Base-by-base conservation (phyloP, 2,329 filamentous ascomycete genomes). In the Ilyonectria destructans region DNA sequence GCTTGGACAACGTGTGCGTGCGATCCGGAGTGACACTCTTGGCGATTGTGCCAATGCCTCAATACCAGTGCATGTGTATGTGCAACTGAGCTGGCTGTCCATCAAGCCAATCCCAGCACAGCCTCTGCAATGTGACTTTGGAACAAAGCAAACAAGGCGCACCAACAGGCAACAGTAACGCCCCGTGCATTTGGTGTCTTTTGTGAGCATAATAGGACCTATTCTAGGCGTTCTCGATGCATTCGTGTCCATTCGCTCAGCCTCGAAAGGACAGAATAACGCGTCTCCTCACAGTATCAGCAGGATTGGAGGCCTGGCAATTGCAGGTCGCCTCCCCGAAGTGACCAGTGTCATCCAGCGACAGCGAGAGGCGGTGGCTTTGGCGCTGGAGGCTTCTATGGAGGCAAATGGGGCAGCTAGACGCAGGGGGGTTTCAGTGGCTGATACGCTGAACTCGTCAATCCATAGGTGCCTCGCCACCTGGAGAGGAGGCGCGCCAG, bases 401-500 rank as follows among this genome's bases (percentile, higher is more conserved):
- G 49, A 52, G 26, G 17, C 29, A 29, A 52, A 52, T 52, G 29
- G n/a, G 49, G n/a, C 49, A 17, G 49, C 17, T 26, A 29, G 17
- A 33, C n/a, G n/a, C 29, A 52, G 49, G 49, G 26, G 8, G 26
- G n/a, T 52, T 52, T 13, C 29, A 52, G 49, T 52, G 49, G 49
- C 49, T 19, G 29, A 52, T 8, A 31, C 49, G 29, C 26, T 19
- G 49, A 12, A 31, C 26, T 31, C 26, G 21, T 12, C 21, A 49
- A 52, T 31, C 5, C 29, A n/a, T 29, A n/a, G 48, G 48, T 23
- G 26, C 26, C 15, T 17, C 4, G 26, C 23, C 9, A 17, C 2
- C 48, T n/a, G 48, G 13, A 51, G 48, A 31, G 15, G 37, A 15
- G 37, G 37, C 37, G 48, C 17, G 26, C 26, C 26, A 52, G 48